phyloP scores from a whole-genome alignment of 345 rosid species.

The Eucalyptus pauciflora region DNA sequence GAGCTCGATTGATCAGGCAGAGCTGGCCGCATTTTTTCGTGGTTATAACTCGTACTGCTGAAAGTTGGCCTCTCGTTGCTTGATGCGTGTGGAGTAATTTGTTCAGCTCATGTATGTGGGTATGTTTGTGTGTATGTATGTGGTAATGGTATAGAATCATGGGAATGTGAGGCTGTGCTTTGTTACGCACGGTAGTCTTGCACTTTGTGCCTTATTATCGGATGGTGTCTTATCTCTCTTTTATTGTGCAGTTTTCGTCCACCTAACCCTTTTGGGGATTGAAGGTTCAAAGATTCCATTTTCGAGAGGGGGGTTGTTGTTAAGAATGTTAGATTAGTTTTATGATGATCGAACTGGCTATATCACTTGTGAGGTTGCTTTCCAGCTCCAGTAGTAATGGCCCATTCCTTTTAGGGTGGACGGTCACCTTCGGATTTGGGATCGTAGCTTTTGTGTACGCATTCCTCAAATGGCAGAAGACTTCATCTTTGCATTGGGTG shows the following conservation, averaged over 20 bases:
- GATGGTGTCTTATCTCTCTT: not conserved
- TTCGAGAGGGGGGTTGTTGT: not conserved
- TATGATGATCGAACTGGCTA: slow-evolving; percentile 34
- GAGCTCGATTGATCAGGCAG: not conserved
- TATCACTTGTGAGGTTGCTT: slow-evolving; percentile 22
- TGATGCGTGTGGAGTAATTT: not conserved
- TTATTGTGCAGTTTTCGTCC: not conserved
- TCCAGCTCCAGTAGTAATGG: slow-evolving; percentile 17
- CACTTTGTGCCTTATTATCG: not conserved
- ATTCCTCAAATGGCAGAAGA: slow-evolving; percentile 52
- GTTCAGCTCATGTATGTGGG: not conserved
- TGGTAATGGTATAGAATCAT: not conserved
- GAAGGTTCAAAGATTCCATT: not conserved
- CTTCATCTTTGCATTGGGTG: slow-evolving; percentile 37
- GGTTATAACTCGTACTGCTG: not conserved
- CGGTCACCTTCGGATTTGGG: slow-evolving; percentile 29
- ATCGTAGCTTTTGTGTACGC: slow-evolving; percentile 24
- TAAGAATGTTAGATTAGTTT: not conserved
- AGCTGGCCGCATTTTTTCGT: not conserved
- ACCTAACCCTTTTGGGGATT: not conserved
- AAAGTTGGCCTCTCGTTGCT: not conserved
- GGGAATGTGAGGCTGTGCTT: not conserved
- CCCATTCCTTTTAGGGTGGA: slow-evolving; percentile 34
- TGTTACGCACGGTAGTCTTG: not conserved
- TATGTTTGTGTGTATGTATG: not conserved